phyloP scores from a whole-genome alignment of 1,284 basidiomycete genomes.

The Ustilago loliicola region DNA sequence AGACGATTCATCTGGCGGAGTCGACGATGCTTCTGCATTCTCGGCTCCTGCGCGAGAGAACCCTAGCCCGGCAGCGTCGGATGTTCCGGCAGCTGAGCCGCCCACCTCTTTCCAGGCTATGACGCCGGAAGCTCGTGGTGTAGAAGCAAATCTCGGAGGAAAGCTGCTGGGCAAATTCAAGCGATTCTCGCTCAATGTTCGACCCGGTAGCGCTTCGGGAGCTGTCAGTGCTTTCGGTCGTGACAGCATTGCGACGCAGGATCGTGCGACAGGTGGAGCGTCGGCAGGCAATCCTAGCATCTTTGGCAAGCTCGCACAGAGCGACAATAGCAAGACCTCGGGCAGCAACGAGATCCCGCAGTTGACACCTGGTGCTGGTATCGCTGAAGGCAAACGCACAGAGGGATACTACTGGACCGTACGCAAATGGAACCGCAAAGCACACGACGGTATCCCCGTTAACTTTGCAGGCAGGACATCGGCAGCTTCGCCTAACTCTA shows the following conservation, averaged over 20 bases:
- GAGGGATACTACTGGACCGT: constrained; percentile 67
- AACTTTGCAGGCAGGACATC: constrained; percentile 18
- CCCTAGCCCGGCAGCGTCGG: constrained; percentile 9
- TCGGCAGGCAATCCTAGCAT: constrained; percentile 12
- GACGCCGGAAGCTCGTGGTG: constrained; percentile 59
- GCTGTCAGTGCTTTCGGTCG: constrained; percentile 14
- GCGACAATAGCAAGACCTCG: constrained; percentile 7
- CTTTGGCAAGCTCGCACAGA: constrained; percentile 25
- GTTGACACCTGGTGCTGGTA: constrained; percentile 51
- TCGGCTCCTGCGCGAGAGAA: constrained; percentile 30
- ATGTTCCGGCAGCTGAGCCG: constrained; percentile 29
- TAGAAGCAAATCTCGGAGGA: constrained; percentile 48
- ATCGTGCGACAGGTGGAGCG: background rate
- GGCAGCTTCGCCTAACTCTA: constrained; percentile 3
- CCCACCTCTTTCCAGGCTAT: constrained; percentile 63
- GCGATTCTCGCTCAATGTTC: constrained; percentile 46
- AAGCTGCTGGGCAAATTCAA: constrained; percentile 62
- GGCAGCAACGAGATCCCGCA: constrained; percentile 39
- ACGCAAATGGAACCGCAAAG: constrained; percentile 54
- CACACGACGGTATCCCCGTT: constrained; percentile 29
- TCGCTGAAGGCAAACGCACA: constrained; percentile 45
- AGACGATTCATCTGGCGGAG: constrained; percentile 26
- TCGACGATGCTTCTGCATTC: constrained; percentile 34
- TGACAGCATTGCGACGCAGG: constrained; percentile 10
- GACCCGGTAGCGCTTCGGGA: constrained; percentile 15